Conservation (phyloP, 1,139 yeast species). For the Candida tetrigidarum region DNA sequence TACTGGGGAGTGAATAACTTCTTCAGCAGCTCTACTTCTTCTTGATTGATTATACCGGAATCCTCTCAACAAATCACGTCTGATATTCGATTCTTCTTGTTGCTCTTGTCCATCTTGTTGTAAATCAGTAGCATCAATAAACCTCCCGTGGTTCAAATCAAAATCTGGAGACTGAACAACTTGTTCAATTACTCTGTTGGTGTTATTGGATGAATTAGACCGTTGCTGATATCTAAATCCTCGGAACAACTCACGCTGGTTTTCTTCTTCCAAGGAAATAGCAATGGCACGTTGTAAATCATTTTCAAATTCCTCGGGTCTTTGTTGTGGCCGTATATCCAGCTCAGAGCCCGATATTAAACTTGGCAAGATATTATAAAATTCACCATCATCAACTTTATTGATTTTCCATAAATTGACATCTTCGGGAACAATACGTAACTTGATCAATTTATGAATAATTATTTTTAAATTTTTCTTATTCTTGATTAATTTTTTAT, state of each 20-base stretch:
- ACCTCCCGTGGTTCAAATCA: constrained; percentile 8
- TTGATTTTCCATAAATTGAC: constrained; percentile 43
- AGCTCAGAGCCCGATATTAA: constrained; percentile 21
- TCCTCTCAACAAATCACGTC: constrained; percentile 14
- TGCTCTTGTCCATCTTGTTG: background rate
- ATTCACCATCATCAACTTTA: constrained; percentile 42
- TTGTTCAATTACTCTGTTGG: constrained; percentile 7
- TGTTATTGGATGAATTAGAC: background rate
- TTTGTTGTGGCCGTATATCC: constrained; percentile 7
- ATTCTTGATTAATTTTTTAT: constrained; percentile 33
- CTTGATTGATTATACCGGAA: constrained; percentile 16
- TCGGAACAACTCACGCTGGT: constrained; percentile 12
- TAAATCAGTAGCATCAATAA: constrained; percentile 6
- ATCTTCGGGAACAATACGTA: constrained; percentile 35
- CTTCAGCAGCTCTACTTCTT: constrained; percentile 2
- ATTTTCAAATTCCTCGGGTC: constrained; percentile 11
- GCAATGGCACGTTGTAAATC: constrained; percentile 16
- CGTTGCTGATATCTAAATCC: constrained; percentile 15
- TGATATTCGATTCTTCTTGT: constrained; percentile 12
- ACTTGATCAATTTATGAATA: constrained; percentile 30
- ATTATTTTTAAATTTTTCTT: constrained; percentile 29
- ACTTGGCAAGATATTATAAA: constrained; percentile 37
- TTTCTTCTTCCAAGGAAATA: constrained; percentile 16
- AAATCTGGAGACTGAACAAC: constrained; percentile 8
- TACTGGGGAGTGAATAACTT: background rate